Percentiles rank a stretch among this genome's conserved stretches.
These are phyloP conservation scores for Emericellopsis atlantica DNA, from an alignment of 2,329 filamentous ascomycete species.

Conservation along the genomic window DNA sequence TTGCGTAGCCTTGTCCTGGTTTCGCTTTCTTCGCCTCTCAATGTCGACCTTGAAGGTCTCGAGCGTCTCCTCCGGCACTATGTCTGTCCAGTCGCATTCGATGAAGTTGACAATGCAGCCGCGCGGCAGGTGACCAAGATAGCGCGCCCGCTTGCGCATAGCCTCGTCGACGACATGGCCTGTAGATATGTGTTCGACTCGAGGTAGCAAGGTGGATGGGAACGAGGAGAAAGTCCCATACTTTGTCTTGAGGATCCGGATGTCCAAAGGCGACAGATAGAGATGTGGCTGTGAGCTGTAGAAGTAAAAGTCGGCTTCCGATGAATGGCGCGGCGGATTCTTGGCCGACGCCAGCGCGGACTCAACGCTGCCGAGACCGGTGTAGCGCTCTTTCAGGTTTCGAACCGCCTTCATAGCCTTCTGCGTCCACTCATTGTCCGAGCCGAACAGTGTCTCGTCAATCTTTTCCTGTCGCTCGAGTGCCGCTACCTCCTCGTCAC, in stretches of 20 bases:
- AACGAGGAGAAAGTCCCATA: constrained; percentile 76
- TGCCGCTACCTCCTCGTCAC: constrained; percentile 64
- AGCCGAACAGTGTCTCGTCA: constrained; percentile 82
- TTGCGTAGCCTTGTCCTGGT: constrained; percentile 69
- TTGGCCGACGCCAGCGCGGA: constrained; percentile 2
- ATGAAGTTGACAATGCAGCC: constrained; percentile 88
- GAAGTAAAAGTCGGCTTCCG: constrained; percentile 59
- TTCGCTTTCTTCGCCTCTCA: constrained; percentile 60
- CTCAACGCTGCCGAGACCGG: constrained; percentile 23
- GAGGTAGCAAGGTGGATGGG: constrained; percentile 73
- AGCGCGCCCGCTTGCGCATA: constrained; percentile 72
- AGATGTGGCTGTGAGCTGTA: constrained; percentile 81
- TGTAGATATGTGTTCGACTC: constrained; percentile 79
- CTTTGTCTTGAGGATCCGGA: constrained; percentile 79
- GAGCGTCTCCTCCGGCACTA: constrained; percentile 65
- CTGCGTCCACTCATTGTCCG: constrained; percentile 85
- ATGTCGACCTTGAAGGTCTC: constrained; percentile 66
- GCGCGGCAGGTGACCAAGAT: constrained; percentile 72
- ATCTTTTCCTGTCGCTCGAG: constrained; percentile 69
- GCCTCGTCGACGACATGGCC: constrained; percentile 81
- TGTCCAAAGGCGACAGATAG: constrained; percentile 82
- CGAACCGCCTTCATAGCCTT: constrained; percentile 67
- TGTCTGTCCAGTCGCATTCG: constrained; percentile 91
- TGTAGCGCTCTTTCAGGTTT: constrained; percentile 62
- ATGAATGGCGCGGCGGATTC: constrained; percentile 10